phyloP scores from a whole-genome alignment of 2,329 filamentous ascomycete genomes.

The Pestalotiopsis sp. region DNA sequence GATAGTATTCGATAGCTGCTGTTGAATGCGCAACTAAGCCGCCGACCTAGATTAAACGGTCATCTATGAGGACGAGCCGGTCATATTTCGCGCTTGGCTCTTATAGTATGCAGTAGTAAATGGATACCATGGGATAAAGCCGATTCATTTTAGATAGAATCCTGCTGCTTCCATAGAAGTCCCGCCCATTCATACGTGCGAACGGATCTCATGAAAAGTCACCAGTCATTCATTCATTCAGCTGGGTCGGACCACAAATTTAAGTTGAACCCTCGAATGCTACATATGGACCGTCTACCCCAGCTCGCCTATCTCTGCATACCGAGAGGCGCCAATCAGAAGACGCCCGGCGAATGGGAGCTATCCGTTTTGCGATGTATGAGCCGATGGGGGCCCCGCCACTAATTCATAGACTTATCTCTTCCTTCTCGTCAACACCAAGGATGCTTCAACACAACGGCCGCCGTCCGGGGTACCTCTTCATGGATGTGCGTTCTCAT shows the following conservation, averaged over 20 bases:
- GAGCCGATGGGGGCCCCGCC: constrained; percentile 1
- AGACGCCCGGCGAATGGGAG: not conserved
- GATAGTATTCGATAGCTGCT: not conserved
- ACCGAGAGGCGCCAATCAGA: not conserved
- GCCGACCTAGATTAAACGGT: not conserved
- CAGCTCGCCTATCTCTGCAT: not conserved
- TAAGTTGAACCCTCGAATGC: not conserved
- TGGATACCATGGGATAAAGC: not conserved
- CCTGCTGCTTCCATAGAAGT: not conserved
- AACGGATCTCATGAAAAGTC: not conserved
- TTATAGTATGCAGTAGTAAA: not conserved
- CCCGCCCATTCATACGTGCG: not conserved
- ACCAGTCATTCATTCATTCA: not conserved
- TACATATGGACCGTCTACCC: not conserved
- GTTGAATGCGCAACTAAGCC: too few species aligned
- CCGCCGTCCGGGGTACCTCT: not conserved
- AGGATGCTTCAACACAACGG: not conserved
- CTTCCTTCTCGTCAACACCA: not conserved
- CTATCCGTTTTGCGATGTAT: constrained; percentile 5
- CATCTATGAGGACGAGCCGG: not conserved
- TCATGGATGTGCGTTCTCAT: not conserved
- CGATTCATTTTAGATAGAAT: not conserved
- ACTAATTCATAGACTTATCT: not conserved
- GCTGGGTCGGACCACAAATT: constrained; percentile 4
- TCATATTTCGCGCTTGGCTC: not conserved